Conservation (phyloP, 1,139 yeast genomes). For the Saccharomyces hybrid region DNA sequence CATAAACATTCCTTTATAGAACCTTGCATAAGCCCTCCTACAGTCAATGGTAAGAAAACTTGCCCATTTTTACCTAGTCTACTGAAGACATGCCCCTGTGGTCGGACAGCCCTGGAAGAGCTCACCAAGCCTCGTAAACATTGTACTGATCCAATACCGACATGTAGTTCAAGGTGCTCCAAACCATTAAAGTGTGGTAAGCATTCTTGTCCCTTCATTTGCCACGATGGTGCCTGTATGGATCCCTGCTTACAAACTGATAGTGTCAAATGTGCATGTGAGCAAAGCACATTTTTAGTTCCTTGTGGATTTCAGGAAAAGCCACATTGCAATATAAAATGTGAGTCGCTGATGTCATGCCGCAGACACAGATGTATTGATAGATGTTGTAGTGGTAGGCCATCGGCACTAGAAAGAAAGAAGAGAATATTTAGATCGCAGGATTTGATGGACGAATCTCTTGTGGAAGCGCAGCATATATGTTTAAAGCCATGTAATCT, state of each 20-base stretch:
- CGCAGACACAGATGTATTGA: conserved; percentile 69
- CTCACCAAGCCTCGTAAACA: conserved; percentile 40
- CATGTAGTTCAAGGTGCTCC: conserved; percentile 59
- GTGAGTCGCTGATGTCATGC: conserved; percentile 71
- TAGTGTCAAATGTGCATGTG: conserved; percentile 33
- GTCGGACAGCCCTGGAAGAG: conserved; percentile 41
- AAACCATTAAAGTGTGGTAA: conserved; percentile 67
- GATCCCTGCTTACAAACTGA: conserved; percentile 46
- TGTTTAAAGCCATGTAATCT: conserved; percentile 68
- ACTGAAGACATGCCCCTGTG: conserved; percentile 70
- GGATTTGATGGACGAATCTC: conserved; percentile 43
- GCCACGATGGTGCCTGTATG: conserved; percentile 73
- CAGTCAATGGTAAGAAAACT: conserved; percentile 31
- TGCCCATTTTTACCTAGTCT: conserved; percentile 61
- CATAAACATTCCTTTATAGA: conserved; percentile 52
- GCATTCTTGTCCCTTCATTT: conserved; percentile 50
- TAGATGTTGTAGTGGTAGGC: conserved; percentile 65
- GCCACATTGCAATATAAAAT: conserved; percentile 67
- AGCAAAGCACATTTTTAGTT: conserved; percentile 40
- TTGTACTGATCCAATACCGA: conserved; percentile 73
- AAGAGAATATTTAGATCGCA: conserved; percentile 33
- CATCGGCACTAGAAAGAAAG: conserved; percentile 56
- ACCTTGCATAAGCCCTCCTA: conserved; percentile 51
- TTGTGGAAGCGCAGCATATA: conserved; percentile 69
- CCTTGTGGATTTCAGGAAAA: conserved; percentile 54